Evolutionary conservation across 2,329 filamentous ascomycete species (phyloP), one percentile per base, ranked within the genome.

Genomic region (Fusarium brachygibbosum): DNA sequence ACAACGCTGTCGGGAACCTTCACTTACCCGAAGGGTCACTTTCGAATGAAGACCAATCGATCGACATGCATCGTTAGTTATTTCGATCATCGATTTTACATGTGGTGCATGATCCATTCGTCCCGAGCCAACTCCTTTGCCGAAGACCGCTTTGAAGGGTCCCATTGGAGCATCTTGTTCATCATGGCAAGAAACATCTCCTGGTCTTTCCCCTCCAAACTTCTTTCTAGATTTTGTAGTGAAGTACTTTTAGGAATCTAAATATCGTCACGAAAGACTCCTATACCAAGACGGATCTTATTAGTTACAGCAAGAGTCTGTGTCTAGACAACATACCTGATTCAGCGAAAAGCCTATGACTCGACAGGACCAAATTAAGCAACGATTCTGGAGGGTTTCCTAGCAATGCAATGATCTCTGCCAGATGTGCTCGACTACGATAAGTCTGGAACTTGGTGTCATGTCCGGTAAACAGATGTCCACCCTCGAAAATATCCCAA

Each of bases 401-500:
- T 41, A 86, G 79, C 5, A 86, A 70, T 7, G 67, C 75, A 16
- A 84, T 79, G 3, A 86, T 84, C 59, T 86, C 82, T 2, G 83
- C 82, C 21, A 86, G 80, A 69, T 84, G 83, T 0, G 82, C 82
- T 53, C 81, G 77, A 54, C 80, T 82, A 12, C 79, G 73, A 46
- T 85, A 85, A 0, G 32, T 75, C 14, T 80, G 48, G 40, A 71
- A 60, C 66, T 82, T 78, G 1, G 79, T 76, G 50, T 84, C 82
- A 0, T 77, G 21, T 40, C 41, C 81, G 77, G 4, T 76, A 76
- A 86, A 87, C 28, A 87, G 72, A 25, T 78, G 79, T 0, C 67
- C 75, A 5, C 82, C 81, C 75, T 87, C 80, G 55, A 81, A 86
- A 2, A 86, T 42, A 50, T 85, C 76, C 84, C 83, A 87, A 29